Percentiles rank a stretch among this genome's conserved stretches.
These are phyloP conservation scores for Hypomyces perniciosus DNA, from an alignment of 2,329 filamentous ascomycete species.

Conservation along the genomic window DNA sequence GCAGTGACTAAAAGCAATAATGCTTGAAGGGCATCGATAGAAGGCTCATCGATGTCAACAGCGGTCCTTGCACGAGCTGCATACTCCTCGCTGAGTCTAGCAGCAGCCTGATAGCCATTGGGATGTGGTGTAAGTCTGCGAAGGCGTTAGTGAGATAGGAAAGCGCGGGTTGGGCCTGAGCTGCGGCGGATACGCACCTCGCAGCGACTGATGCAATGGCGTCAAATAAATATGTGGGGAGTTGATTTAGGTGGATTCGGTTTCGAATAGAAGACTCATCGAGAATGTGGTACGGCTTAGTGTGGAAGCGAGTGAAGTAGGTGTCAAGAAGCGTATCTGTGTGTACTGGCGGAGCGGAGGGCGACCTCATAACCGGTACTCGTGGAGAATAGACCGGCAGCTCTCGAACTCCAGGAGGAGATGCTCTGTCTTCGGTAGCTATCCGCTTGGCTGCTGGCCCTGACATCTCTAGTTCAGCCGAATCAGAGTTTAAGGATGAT, in stretches of 20 bases:
- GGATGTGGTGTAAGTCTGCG: slow-evolving; percentile 60
- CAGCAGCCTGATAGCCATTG: slow-evolving; percentile 60
- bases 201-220: slow-evolving; percentile 58
- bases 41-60: slow-evolving; percentile 75
- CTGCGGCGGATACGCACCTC: slow-evolving; percentile 39
- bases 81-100: slow-evolving; percentile 66
- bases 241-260: slow-evolving; percentile 60
- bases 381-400: slow-evolving; percentile 9
- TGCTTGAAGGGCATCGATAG: slow-evolving; percentile 70
- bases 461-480: slow-evolving; percentile 8
- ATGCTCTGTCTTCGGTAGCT: slow-evolving; percentile 29
- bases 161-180: neutral
- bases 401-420: slow-evolving; percentile 14
- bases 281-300: slow-evolving; percentile 74
- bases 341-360: slow-evolving; percentile 41
- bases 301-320: slow-evolving; percentile 74
- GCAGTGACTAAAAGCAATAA: slow-evolving; percentile 69
- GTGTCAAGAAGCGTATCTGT: slow-evolving; percentile 65
- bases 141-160: slow-evolving; percentile 1
- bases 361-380: slow-evolving; percentile 10
- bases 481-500: neutral
- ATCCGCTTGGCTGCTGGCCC: slow-evolving; percentile 38
- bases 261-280: slow-evolving; percentile 72
- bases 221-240: slow-evolving; percentile 49
- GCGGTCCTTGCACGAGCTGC: slow-evolving; percentile 61